These are phyloP conservation scores for Baudoinia panamericana DNA, from an alignment of 495 filamentous ascomycete species.

Conservation along the genomic window DNA sequence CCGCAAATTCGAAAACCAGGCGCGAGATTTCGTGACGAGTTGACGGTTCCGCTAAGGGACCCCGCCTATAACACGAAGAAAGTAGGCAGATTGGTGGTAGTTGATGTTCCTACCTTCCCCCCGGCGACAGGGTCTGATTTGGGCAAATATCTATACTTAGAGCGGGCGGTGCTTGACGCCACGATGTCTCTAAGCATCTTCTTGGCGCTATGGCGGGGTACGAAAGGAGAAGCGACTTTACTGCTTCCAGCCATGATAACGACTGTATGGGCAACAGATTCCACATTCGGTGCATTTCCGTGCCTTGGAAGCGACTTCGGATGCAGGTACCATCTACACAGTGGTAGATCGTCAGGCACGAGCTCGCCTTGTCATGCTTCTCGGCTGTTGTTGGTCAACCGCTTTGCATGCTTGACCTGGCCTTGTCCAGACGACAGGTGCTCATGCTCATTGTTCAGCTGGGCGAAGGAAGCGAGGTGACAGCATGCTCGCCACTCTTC, in stretches of 20 bases:
- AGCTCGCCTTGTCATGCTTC: neutral
- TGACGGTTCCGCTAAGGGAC: too few relatives aligned
- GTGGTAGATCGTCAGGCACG: conserved; percentile 7
- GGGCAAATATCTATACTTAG: too few relatives aligned
- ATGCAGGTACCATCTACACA: conserved; percentile 4
- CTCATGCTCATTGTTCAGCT: neutral
- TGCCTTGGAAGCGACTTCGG: neutral
- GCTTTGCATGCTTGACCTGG: neutral
- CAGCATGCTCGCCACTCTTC: neutral
- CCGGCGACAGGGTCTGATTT: too few relatives aligned
- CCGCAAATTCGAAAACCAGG: too few relatives aligned
- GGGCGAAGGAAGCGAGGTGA: neutral
- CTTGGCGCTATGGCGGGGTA: too few relatives aligned
- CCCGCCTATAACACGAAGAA: too few relatives aligned
- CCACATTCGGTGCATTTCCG: neutral
- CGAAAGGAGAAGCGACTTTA: neutral
- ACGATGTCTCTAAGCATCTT: too few relatives aligned
- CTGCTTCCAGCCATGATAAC: neutral
- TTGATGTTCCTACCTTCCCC: too few relatives aligned
- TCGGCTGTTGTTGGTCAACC: neutral
- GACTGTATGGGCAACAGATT: neutral
- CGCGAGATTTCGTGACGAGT: too few relatives aligned
- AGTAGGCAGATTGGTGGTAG: too few relatives aligned
- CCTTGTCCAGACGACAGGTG: conserved; percentile 3
- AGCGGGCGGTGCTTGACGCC: too few relatives aligned